Evolutionary conservation across 2,329 filamentous ascomycete species (phyloP).

Genomic region (Aspergillus persii): DNA sequence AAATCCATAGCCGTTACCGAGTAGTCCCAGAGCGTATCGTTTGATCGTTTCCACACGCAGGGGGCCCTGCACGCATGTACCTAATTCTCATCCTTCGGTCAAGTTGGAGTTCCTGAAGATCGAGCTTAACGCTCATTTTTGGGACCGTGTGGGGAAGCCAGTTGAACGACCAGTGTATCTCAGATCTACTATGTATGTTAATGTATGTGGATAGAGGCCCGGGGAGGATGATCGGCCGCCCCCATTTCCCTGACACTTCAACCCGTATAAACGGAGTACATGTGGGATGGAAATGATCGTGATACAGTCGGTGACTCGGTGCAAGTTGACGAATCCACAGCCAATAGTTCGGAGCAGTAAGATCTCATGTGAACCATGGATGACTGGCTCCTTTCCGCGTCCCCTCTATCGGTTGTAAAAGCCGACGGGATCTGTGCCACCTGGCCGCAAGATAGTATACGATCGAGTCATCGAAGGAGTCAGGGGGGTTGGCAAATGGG

Average conservation of each 20-base stretch:
- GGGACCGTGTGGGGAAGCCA: not conserved
- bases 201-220: not conserved
- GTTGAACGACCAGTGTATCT: not conserved
- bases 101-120: constrained; percentile 6
- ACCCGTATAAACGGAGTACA: no score
- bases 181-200: not conserved
- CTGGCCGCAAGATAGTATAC: not conserved
- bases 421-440: not conserved
- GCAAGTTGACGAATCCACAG: not conserved
- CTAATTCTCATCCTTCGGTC: not conserved
- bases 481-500: not conserved
- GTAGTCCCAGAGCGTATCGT: not conserved
- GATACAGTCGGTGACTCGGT: no score
- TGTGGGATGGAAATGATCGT: not conserved
- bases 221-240: not conserved
- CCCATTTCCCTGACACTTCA: not conserved
- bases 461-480: not conserved
- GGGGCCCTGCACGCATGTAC: not conserved
- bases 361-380: constrained; percentile 1
- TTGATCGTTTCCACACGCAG: not conserved
- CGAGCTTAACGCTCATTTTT: not conserved
- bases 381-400: not conserved
- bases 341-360: not conserved
- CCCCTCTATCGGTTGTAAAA: not conserved
- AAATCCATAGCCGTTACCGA: not conserved